Evolutionary conservation across 2,329 filamentous ascomycete species (phyloP).

Genomic region (Ilyonectria mors-panacis): DNA sequence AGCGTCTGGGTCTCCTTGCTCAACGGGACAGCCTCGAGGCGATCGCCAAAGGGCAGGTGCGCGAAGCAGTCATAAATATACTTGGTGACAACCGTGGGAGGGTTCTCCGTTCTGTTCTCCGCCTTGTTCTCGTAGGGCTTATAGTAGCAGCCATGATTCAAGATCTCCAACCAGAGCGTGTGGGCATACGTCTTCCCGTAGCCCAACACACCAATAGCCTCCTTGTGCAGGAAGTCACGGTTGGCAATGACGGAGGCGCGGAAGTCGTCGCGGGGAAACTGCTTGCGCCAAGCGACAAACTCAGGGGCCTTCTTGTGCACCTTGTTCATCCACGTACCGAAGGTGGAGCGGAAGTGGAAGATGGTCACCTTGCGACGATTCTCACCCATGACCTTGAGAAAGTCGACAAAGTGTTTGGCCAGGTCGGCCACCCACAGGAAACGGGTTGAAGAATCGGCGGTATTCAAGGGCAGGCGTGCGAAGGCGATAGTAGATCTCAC

Average conservation of each 20-base stretch:
- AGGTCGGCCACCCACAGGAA: conserved; percentile 82
- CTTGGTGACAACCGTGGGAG: conserved; percentile 77
- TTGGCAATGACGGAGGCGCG: conserved; percentile 73
- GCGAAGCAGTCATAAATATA: conserved; percentile 77
- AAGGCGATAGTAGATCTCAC: conserved; percentile 75
- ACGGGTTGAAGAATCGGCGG: conserved; percentile 71
- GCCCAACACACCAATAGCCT: conserved; percentile 67
- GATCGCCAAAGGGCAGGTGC: conserved; percentile 71
- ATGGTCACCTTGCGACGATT: conserved; percentile 61
- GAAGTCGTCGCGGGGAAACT: conserved; percentile 71
- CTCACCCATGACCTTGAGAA: conserved; percentile 59
- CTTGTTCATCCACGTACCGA: conserved; percentile 69
- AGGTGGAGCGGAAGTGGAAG: conserved; percentile 69
- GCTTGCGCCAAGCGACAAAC: conserved; percentile 69
- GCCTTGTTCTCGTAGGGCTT: conserved; percentile 36
- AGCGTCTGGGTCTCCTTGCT: conserved; percentile 47
- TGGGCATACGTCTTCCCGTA: conserved; percentile 52
- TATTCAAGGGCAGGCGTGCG: conserved; percentile 72
- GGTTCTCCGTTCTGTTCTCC: conserved; percentile 28
- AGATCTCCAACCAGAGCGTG: conserved; percentile 69
- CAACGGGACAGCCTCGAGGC: conserved; percentile 59
- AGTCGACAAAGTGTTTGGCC: conserved; percentile 81
- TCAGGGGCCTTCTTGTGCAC: conserved; percentile 58
- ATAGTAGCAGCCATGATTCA: conserved; percentile 57
- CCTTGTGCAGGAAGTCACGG: conserved; percentile 75